Base-by-base conservation (phyloP, 202 grass and related monocot genomes). In the Digitaria exilis region DNA sequence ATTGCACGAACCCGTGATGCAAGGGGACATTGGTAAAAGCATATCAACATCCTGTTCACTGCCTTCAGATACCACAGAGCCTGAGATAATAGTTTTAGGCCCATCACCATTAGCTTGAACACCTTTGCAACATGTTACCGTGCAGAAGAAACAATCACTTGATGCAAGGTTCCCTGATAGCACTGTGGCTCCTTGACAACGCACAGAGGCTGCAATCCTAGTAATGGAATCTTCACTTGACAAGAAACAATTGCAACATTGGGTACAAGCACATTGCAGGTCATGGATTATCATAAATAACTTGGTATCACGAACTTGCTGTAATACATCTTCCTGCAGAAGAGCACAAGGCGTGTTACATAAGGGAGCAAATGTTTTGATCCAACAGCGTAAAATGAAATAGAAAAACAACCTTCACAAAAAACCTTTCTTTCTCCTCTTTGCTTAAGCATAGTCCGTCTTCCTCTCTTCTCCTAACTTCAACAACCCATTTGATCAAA, bases 381-480 rank as follows among this genome's bases (percentile, higher is more conserved):
- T 10, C 76, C 78, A 80, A 32, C 24, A 85, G 65, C 2, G n/a
- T 16, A 65, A 84, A 87, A 65, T 10, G 2, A 81, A 57, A 78
- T 49, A 21, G 54, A 84, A 63, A 80, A 72, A 5, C 26, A 11
- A 58, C 92, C 95, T 97, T 94, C 31, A 85, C 21, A 39, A 51
- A 75, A 80, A 89, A 83, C 65, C 90, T 94, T 68, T 88, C 86
- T 60, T 88, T 88, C 82, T 97, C 95, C 75, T 94, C 95, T 49
- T 85, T 71, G 72, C 67, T 91, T 88, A 94, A 84, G 71, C 49
- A 77, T 15, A 62, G 84, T 13, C 31, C 76, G 35, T 79, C 83
- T 76, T 96, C 95, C 79, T 98, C 91, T 96, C 82, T 74, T 69
- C 93, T 96, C 88, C 93, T 89, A 67, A 94, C 89, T 91, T 98